Conservation (phyloP, 495 filamentous ascomycete genomes). For the Antarctomyces pellizariae region DNA sequence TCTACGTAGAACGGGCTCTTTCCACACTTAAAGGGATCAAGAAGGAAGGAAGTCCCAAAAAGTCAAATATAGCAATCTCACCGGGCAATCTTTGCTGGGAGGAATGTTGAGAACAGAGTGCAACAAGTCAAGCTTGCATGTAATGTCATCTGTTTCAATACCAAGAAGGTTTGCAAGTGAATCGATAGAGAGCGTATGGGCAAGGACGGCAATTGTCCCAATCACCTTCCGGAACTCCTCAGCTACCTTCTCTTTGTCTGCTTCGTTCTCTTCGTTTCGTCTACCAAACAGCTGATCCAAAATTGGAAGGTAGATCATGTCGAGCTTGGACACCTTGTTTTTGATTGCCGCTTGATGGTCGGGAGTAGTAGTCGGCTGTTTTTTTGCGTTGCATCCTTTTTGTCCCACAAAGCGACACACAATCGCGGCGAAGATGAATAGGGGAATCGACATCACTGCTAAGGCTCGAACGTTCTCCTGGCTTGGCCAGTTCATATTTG, state of each 20-base stretch:
- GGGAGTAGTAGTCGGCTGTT: too few relatives aligned
- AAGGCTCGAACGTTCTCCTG: conserved; percentile 8
- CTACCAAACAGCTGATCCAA: conserved; percentile 7
- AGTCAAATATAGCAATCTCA: conserved; percentile 17
- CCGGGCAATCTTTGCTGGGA: conserved; percentile 2
- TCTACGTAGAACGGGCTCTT: conserved; percentile 14
- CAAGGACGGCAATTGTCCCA: conserved; percentile 13
- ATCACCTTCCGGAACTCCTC: conserved; percentile 11
- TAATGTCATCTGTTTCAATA: conserved; percentile 5
- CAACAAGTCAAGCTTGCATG: conserved; percentile 8
- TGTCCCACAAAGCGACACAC: conserved; percentile 12
- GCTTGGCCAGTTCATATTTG: conserved; percentile 16
- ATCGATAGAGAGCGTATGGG: conserved; percentile 5
- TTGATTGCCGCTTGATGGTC: too few relatives aligned
- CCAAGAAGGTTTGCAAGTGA: conserved; percentile 7
- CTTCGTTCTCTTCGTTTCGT: conserved; percentile 3
- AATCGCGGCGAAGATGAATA: conserved; percentile 15
- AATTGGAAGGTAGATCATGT: conserved; percentile 12
- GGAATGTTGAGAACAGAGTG: conserved; percentile 14
- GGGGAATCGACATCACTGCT: conserved; percentile 9
- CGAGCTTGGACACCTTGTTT: conserved; percentile 10
- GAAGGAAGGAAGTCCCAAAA: conserved; percentile 12
- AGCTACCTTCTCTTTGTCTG: too few relatives aligned
- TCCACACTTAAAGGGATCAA: conserved; percentile 7
- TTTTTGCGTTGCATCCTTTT: too few relatives aligned